A percentile compares a stretch with the other conserved stretches of the same genome.
Evolutionary conservation across 2,329 filamentous ascomycete genomes (phyloP).

Genomic region (Chalaropsis ovoidea): DNA sequence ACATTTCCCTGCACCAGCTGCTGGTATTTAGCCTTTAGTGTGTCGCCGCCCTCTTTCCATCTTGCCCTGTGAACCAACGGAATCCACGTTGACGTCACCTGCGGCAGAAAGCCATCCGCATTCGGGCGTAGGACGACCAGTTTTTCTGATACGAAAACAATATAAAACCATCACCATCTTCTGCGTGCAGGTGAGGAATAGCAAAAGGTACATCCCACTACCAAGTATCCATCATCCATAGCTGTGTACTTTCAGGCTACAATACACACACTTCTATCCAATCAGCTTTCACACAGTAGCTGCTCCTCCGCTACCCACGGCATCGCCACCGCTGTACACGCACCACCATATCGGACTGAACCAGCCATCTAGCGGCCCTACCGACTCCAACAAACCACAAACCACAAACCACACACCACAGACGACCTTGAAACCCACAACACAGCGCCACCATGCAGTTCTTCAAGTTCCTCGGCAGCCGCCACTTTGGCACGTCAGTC

Average conservation of each 20-base stretch:
- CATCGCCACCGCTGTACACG: neutral
- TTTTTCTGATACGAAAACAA: neutral
- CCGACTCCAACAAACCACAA: neutral
- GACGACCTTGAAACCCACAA: conserved; percentile 27
- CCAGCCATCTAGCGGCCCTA: neutral
- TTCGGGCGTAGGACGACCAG: neutral
- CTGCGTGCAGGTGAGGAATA: too few species aligned
- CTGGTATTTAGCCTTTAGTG: neutral
- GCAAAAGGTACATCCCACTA: neutral
- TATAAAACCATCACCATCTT: neutral
- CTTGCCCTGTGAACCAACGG: neutral
- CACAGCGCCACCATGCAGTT: conserved; percentile 38
- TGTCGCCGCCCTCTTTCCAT: neutral
- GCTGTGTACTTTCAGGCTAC: neutral
- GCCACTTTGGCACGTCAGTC: conserved; percentile 43
- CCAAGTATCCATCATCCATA: neutral
- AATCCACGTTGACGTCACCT: conserved; percentile 5
- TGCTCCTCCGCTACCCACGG: neutral
- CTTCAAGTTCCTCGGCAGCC: conserved; percentile 39
- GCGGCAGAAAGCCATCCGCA: neutral
- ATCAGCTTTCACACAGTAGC: neutral
- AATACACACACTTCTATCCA: neutral
- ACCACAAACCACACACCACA: neutral
- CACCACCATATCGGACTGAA: neutral
- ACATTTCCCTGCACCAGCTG: neutral